These are phyloP conservation scores for Neophaeococcomyces mojaviensis DNA, from an alignment of 2,329 filamentous ascomycete genomes.

Conservation along the genomic window DNA sequence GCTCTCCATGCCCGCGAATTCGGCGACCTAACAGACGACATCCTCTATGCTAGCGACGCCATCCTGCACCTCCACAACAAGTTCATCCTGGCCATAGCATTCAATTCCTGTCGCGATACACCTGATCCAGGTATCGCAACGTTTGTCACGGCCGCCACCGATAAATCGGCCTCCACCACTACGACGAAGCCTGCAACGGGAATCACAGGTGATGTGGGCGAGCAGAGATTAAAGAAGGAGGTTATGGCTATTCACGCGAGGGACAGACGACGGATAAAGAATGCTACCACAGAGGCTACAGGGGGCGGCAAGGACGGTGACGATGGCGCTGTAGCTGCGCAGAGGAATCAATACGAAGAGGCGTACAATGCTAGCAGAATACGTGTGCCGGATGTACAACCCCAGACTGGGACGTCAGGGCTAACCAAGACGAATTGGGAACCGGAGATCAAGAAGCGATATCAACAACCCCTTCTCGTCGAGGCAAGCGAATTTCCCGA, in stretches of 20 bases:
- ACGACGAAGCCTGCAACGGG: slow-evolving; percentile 38
- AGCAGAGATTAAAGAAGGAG: slow-evolving; percentile 57
- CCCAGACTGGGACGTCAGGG: slow-evolving; percentile 50
- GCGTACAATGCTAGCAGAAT: slow-evolving; percentile 41
- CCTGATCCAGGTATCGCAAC: slow-evolving; percentile 56
- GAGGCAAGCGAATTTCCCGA: slow-evolving; percentile 59
- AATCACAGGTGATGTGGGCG: slow-evolving; percentile 50
- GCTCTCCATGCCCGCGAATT: slow-evolving; percentile 57
- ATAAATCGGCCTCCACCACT: slow-evolving; percentile 37
- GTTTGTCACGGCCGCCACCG: slow-evolving; percentile 54
- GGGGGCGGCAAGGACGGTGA: slow-evolving; percentile 15
- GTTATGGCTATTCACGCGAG: slow-evolving; percentile 55
- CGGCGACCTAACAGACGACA: slow-evolving; percentile 46
- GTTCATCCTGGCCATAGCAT: slow-evolving; percentile 51
- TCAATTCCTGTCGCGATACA: slow-evolving; percentile 52
- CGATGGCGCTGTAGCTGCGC: slow-evolving; percentile 9
- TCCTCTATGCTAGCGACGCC: slow-evolving; percentile 46
- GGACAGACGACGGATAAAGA: slow-evolving; percentile 53
- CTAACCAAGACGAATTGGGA: slow-evolving; percentile 72
- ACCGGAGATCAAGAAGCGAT: slow-evolving; percentile 58
- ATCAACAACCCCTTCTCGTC: slow-evolving; percentile 52
- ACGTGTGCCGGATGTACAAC: slow-evolving; percentile 53
- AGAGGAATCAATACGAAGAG: slow-evolving; percentile 31
- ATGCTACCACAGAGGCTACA: slow-evolving; percentile 12
- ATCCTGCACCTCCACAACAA: slow-evolving; percentile 56